These are phyloP conservation scores for Pyrenophora seminiperda DNA, from an alignment of 2,329 filamentous ascomycete species.

Conservation along the genomic window DNA sequence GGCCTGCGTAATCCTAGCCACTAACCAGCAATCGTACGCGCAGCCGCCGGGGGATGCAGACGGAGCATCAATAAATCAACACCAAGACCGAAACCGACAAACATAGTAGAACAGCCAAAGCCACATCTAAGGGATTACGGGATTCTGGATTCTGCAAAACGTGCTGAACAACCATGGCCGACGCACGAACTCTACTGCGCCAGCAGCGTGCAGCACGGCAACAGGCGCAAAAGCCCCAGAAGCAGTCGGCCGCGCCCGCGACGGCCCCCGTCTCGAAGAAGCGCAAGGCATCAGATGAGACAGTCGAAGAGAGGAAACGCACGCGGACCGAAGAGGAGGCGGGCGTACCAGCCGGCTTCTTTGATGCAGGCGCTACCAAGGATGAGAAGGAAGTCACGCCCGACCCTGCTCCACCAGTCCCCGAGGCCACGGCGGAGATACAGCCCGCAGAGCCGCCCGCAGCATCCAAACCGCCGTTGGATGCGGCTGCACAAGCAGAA, in stretches of 20 bases:
- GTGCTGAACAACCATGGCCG: conserved; percentile 36
- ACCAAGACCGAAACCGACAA: background rate
- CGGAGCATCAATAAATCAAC: no score
- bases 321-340: conserved; percentile 40
- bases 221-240: conserved; percentile 39
- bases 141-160: background rate
- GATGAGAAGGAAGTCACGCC: conserved; percentile 14
- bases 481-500: conserved; percentile 39
- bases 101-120: background rate
- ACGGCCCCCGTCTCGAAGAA: conserved; percentile 41
- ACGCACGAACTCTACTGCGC: conserved; percentile 47
- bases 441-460: conserved; percentile 14
- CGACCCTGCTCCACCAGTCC: background rate
- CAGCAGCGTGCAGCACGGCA: conserved; percentile 48
- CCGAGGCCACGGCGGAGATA: conserved; percentile 3
- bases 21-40: conserved; percentile 7
- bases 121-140: background rate
- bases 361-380: conserved; percentile 33
- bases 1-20: conserved; percentile 10
- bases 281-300: conserved; percentile 43
- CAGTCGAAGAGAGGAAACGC: conserved; percentile 39
- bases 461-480: conserved; percentile 16
- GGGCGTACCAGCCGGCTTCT: conserved; percentile 45
- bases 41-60: background rate
- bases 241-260: conserved; percentile 37